Percentiles rank a stretch among this genome's conserved stretches.
Conservation (phyloP, 306 rosid species). For the Trichosanthes truncata region DNA sequence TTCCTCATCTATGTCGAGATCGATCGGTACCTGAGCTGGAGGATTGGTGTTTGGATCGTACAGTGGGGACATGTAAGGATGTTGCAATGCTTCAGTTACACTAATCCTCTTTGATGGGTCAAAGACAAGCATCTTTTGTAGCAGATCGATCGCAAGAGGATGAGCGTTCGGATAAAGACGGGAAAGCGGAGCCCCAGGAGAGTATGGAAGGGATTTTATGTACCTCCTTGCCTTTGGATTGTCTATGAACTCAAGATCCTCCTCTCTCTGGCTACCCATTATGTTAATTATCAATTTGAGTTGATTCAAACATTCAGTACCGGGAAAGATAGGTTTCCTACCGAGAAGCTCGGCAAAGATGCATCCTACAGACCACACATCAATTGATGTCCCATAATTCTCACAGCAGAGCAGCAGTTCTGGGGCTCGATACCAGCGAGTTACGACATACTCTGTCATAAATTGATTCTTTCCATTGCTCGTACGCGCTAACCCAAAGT, state of each 20-base stretch:
- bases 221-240: conserved; percentile 70
- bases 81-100: conserved; percentile 75
- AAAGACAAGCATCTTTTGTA: conserved; percentile 84
- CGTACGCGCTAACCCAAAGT: conserved; percentile 87
- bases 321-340: conserved; percentile 76
- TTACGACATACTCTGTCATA: conserved; percentile 95
- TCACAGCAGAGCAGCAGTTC: conserved; percentile 93
- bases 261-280: conserved; percentile 92
- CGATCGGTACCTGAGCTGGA: conserved; percentile 72
- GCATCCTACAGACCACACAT: conserved; percentile 97
- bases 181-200: conserved; percentile 54
- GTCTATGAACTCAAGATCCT: conserved; percentile 76
- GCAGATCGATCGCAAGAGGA: conserved; percentile 72
- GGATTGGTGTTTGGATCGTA: conserved; percentile 70
- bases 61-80: conserved; percentile 78
- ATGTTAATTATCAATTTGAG: conserved; percentile 68
- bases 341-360: conserved; percentile 91
- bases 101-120: conserved; percentile 91
- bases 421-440: conserved; percentile 96
- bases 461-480: conserved; percentile 71
- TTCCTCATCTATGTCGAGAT: conserved; percentile 85
- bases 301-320: conserved; percentile 86
- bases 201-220: conserved; percentile 52
- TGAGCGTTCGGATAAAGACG: conserved; percentile 64
- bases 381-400: conserved; percentile 80